A percentile compares a stretch with the other conserved stretches of the same genome.
phyloP scores from a whole-genome alignment of 163 green algal genomes.

The Scenedesmus sp. region DNA sequence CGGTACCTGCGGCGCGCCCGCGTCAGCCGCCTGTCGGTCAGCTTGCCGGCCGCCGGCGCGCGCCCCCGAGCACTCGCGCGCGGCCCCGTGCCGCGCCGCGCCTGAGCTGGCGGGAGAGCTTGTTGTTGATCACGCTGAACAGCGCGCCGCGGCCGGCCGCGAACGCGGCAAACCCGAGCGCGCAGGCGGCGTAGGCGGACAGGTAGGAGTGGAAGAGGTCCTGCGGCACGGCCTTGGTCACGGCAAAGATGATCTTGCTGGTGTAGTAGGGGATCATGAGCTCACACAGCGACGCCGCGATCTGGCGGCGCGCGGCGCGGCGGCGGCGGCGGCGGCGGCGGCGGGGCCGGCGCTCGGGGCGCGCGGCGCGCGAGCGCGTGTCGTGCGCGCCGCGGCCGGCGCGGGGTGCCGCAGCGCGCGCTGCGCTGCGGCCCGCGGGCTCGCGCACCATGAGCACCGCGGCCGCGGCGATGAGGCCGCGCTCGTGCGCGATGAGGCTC shows the following conservation, averaged over 20 bases:
- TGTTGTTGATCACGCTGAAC: conserved; percentile 81
- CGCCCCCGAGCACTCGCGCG: too few species aligned
- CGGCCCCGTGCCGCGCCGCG: too few species aligned
- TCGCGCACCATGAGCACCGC: conserved; percentile 46
- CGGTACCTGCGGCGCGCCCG: conserved; percentile 45
- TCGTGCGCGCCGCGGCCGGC: too few species aligned
- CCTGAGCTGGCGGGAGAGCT: conserved; percentile 77
- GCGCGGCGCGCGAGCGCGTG: too few species aligned
- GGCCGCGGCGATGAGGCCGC: conserved; percentile 37
- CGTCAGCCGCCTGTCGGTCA: too few species aligned
- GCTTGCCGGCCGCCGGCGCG: too few species aligned
- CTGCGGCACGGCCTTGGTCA: conserved; percentile 15
- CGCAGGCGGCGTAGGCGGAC: conserved; percentile 46
- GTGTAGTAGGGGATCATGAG: conserved; percentile 79
- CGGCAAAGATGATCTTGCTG: conserved; percentile 62
- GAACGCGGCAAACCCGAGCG: conserved; percentile 63
- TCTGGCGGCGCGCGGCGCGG: too few species aligned
- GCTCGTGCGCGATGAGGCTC: conserved; percentile 37
- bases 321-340: not conserved
- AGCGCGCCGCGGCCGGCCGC: conserved; percentile 72
- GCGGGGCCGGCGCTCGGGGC: too few species aligned
- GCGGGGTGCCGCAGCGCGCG: too few species aligned
- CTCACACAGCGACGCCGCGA: conserved; percentile 66
- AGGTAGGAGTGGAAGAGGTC: conserved; percentile 56
- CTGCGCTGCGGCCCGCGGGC: not conserved